Percentiles rank a stretch among this genome's conserved stretches.
Evolutionary conservation across 2,329 filamentous ascomycete genomes (phyloP).

Genomic region (Diaporthe helianthi): DNA sequence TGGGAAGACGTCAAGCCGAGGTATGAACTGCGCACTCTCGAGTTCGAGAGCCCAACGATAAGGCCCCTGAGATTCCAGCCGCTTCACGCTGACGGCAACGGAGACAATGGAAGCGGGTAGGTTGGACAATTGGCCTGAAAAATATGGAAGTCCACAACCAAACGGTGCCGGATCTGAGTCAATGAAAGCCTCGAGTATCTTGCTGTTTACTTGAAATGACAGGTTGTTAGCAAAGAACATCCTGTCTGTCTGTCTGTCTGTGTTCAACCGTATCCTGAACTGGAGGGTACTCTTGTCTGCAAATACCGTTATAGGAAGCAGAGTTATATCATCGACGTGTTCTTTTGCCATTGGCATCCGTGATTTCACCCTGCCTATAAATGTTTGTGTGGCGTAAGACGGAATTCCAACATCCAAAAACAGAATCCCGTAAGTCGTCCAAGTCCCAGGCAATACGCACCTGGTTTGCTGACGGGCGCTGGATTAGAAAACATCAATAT

Average conservation of each 20-base stretch:
- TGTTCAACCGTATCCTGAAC: background rate
- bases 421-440: background rate
- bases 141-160: background rate
- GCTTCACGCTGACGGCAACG: background rate
- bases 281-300: background rate
- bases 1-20: conserved; percentile 14
- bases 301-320: background rate
- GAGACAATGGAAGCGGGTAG: background rate
- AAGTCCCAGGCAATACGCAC: background rate
- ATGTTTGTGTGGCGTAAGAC: background rate
- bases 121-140: background rate
- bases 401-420: background rate
- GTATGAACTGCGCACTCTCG: conserved; percentile 5
- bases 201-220: background rate
- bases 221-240: background rate
- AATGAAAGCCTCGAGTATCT: background rate
- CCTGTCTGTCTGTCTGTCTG: too few species aligned
- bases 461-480: background rate
- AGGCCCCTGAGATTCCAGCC: background rate
- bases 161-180: background rate
- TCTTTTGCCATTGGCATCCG: background rate
- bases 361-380: background rate
- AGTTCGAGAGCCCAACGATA: background rate
- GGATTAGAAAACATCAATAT: background rate
- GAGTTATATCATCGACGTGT: background rate